Evolutionary conservation across 2,329 filamentous ascomycete genomes (phyloP), one percentile per base, ranked within the genome.

Genomic region (Epichloe elymi): DNA sequence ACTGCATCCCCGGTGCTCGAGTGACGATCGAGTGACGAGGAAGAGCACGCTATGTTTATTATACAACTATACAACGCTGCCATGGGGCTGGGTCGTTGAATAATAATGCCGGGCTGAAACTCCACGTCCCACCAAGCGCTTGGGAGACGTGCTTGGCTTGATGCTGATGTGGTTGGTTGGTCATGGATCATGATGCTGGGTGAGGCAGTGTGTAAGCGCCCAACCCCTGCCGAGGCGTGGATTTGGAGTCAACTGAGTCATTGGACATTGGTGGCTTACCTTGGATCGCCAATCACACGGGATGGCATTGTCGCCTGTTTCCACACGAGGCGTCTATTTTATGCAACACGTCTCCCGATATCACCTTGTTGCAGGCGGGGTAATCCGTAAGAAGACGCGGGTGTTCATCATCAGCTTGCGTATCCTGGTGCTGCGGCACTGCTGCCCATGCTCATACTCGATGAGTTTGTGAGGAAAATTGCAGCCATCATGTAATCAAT

Each of bases 281-380:
- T 3, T 36, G 19, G 39, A n/a, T 46, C 55, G 49, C 60, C 62
- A 64, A 64, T 63, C 62, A 63, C 56, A 57, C 56, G 52, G 53
- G 56, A 57, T 26, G 56, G 54, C 40, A 50, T 49, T 7, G 58
- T 63, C 58, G 59, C 57, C 56, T 60, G 59, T 63, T 58, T 57
- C 47, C 56, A 55, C 56, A 56, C 46, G 45, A 55, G 61, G 62
- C 62, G 62, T 64, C 59, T 64, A 64, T 62, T 57, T 55, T 52
- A 55, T 56, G 58, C 53, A 55, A 5, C 54, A 46, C 37, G 43
- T 51, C 33, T 35, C 37, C 40, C 38, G 19, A 40, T 55, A 41
- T 53, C 51, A 53, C 51, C 19, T 45, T 45, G 43, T 43, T 33
- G 40, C 39, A 50, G 52, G 47, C 48, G 53, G 53, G 51, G 47